These are phyloP conservation scores for Piper betle DNA, from an alignment of 164 flowering plant species.

Conservation along the genomic window DNA sequence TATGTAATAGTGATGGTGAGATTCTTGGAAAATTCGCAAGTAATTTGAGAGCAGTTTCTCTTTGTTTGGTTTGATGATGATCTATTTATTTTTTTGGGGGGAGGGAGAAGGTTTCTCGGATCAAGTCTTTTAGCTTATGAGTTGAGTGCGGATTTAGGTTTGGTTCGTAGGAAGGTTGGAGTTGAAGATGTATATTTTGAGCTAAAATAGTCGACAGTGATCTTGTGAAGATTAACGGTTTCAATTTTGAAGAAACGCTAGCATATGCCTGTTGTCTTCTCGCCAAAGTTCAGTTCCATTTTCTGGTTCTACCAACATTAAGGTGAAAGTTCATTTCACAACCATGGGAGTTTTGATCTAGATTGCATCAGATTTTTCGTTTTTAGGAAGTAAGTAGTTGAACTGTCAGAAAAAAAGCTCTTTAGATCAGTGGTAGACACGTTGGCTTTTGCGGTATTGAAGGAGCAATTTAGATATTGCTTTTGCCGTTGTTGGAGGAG, in stretches of 20 bases:
- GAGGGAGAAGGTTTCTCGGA: background rate
- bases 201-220: too few species aligned
- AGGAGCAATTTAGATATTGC: background rate
- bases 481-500: constrained; percentile 1
- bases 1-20: background rate
- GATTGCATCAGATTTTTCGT: background rate
- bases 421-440: background rate
- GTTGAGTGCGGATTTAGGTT: background rate
- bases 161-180: background rate
- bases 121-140: background rate
- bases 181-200: background rate
- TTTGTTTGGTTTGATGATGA: background rate
- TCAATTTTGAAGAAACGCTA: background rate
- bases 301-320: too few species aligned
- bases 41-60: background rate
- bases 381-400: background rate
- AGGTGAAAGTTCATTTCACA: background rate
- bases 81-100: background rate
- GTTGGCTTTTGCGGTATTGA: background rate
- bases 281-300: background rate
- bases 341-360: background rate
- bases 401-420: too few species aligned
- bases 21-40: constrained; percentile 1
- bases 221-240: background rate
- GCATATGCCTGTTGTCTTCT: background rate